Conservation (phyloP, 352 stramenopile species). For the Phytophthora pistaciae region DNA sequence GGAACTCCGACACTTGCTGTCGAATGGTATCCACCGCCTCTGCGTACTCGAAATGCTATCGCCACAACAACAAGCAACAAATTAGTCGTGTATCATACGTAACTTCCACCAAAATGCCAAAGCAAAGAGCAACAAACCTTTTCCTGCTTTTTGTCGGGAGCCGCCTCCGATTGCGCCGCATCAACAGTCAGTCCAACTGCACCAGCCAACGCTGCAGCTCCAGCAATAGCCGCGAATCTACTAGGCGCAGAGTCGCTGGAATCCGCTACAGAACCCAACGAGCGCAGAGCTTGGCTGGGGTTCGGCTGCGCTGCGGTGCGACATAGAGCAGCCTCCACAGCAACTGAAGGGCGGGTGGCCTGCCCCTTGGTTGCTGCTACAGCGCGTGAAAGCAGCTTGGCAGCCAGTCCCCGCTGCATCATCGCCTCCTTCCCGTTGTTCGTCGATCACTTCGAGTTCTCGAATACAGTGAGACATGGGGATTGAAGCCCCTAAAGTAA, state of each 20-base stretch:
- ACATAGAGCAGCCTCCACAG: background rate
- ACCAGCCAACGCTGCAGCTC: conserved; percentile 24
- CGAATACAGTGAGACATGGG: background rate
- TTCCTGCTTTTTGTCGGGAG: conserved; percentile 32
- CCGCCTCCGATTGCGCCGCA: conserved; percentile 27
- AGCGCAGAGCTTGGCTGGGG: conserved; percentile 7
- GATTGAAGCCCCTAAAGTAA: no score
- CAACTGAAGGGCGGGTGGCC: background rate
- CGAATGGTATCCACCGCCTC: conserved; percentile 77
- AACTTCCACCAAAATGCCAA: background rate
- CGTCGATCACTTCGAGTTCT: conserved; percentile 4
- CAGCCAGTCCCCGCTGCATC: conserved; percentile 20
- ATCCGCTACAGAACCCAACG: conserved; percentile 9
- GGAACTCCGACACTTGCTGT: conserved; percentile 82
- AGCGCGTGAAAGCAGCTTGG: conserved; percentile 24
- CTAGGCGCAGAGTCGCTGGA: conserved; percentile 12
- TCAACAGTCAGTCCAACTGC: conserved; percentile 6
- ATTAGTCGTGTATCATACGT: conserved; percentile 3
- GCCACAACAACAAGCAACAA: conserved; percentile 11
- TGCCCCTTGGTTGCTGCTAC: conserved; percentile 11
- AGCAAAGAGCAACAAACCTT: conserved; percentile 32
- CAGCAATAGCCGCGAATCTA: conserved; percentile 25
- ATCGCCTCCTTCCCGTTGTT: conserved; percentile 7
- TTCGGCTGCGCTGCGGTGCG: background rate
- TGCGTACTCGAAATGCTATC: conserved; percentile 69